phyloP scores from a whole-genome alignment of 768 basidiomycete species.

The Suillus fuscotomentosus region DNA sequence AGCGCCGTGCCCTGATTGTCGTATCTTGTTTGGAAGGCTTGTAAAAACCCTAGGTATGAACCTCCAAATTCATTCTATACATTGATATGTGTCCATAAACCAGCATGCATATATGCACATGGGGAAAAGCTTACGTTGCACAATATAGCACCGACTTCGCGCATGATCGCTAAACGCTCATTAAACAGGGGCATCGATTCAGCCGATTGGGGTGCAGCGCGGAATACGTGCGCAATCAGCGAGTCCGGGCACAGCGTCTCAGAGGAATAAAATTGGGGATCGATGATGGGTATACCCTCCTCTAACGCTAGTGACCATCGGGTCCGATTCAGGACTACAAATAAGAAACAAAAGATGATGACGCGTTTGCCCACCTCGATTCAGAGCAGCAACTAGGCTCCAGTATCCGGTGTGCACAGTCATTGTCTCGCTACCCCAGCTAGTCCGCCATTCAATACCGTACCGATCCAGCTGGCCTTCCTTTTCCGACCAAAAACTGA shows the following conservation, averaged over 20 bases:
- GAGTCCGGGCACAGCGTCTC: constrained; percentile 67
- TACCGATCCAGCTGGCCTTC: constrained; percentile 61
- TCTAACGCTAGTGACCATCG: constrained; percentile 56
- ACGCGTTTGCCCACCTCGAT: constrained; percentile 54
- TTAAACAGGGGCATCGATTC: constrained; percentile 70
- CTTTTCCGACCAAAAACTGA: constrained; percentile 84
- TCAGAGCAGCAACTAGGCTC: constrained; percentile 81
- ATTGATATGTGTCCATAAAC: neutral
- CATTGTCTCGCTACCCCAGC: constrained; percentile 55
- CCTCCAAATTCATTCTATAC: constrained; percentile 58
- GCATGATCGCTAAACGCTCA: constrained; percentile 74
- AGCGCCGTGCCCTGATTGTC: constrained; percentile 62
- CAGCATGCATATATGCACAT: neutral
- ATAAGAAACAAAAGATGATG: neutral
- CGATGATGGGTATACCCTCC: constrained; percentile 72
- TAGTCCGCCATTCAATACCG: constrained; percentile 74
- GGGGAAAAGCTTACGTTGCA: constrained; percentile 50
- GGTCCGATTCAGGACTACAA: neutral
- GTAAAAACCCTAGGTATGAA: constrained; percentile 66
- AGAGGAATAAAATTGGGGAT: constrained; percentile 78
- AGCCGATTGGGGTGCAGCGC: constrained; percentile 49
- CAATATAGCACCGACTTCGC: constrained; percentile 72
- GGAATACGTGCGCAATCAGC: constrained; percentile 67
- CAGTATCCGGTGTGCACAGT: constrained; percentile 80
- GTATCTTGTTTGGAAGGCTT: constrained; percentile 55